Evolutionary conservation across 805 yeast species (phyloP).

Genomic region (Kazachstania taianensis): DNA sequence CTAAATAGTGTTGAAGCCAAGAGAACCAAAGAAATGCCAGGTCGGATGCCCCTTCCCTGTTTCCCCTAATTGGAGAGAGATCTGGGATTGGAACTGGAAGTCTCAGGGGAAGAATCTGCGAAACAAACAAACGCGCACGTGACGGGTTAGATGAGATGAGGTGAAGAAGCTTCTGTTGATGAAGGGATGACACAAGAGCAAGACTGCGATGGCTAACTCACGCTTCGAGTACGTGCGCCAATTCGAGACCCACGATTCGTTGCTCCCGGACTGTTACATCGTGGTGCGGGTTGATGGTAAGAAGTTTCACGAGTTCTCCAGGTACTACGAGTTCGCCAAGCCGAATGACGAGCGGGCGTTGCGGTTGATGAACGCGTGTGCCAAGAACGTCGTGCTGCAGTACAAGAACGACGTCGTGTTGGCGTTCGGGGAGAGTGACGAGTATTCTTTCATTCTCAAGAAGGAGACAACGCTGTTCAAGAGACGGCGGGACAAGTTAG

Average conservation of each 20-base stretch:
- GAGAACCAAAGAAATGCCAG: too few species aligned
- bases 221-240: constrained; percentile 76
- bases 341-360: constrained; percentile 82
- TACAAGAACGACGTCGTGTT: constrained; percentile 60
- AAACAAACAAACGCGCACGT: too few species aligned
- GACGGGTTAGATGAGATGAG: too few species aligned
- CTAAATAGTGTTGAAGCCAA: too few species aligned
- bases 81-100: too few species aligned
- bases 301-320: constrained; percentile 82
- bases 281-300: constrained; percentile 87
- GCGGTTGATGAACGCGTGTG: constrained; percentile 72
- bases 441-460: constrained; percentile 71
- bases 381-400: constrained; percentile 48
- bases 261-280: constrained; percentile 73
- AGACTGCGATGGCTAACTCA: constrained; percentile 89
- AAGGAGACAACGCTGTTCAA: constrained; percentile 62
- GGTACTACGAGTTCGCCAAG: constrained; percentile 61
- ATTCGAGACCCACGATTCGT: constrained; percentile 63
- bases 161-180: too few species aligned
- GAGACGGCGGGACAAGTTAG: constrained; percentile 68
- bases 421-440: constrained; percentile 95
- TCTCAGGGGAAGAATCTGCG: too few species aligned
- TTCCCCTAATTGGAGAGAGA: too few species aligned
- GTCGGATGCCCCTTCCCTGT: too few species aligned
- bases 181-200: too few species aligned